Conservation (phyloP, 2,329 filamentous ascomycete species). For the Scortechinia acanthostroma region DNA sequence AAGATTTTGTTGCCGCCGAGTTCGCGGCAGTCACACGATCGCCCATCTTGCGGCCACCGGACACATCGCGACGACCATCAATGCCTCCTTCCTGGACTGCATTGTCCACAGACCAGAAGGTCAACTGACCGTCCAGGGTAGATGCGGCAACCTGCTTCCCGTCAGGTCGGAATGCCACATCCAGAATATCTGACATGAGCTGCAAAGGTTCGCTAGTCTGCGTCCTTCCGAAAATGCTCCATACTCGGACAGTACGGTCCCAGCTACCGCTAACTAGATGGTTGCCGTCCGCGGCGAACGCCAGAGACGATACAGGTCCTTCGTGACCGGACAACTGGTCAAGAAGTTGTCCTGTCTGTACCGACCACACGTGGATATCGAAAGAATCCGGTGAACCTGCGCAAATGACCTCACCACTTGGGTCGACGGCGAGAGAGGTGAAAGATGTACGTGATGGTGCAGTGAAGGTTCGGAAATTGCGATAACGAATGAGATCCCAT, state of each 20-base stretch:
- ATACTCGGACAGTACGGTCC: conserved; percentile 91
- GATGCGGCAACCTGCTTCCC: conserved; percentile 85
- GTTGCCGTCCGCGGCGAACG: conserved; percentile 81
- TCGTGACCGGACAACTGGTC: conserved; percentile 89
- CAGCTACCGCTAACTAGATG: conserved; percentile 86
- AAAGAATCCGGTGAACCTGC: conserved; percentile 93
- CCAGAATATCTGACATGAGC: conserved; percentile 82
- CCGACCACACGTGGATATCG: conserved; percentile 96
- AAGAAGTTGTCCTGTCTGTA: conserved; percentile 90
- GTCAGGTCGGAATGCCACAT: conserved; percentile 81
- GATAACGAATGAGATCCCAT: conserved; percentile 91
- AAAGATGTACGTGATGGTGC: conserved; percentile 87
- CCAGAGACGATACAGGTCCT: conserved; percentile 80
- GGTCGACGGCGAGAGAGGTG: conserved; percentile 90
- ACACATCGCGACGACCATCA: conserved; percentile 85
- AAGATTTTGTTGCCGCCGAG: conserved; percentile 81
- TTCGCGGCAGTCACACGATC: conserved; percentile 90
- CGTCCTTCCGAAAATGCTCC: conserved; percentile 88
- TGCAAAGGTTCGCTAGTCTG: conserved; percentile 93
- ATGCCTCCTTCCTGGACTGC: conserved; percentile 79
- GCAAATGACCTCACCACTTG: conserved; percentile 90
- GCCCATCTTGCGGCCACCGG: conserved; percentile 79
- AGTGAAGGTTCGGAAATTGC: conserved; percentile 96
- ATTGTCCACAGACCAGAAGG: conserved; percentile 88
- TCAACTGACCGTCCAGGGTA: conserved; percentile 85